Evolutionary conservation across 805 yeast genomes (phyloP), one percentile per base, ranked within the genome.

Genomic region (Lachancea cidri): DNA sequence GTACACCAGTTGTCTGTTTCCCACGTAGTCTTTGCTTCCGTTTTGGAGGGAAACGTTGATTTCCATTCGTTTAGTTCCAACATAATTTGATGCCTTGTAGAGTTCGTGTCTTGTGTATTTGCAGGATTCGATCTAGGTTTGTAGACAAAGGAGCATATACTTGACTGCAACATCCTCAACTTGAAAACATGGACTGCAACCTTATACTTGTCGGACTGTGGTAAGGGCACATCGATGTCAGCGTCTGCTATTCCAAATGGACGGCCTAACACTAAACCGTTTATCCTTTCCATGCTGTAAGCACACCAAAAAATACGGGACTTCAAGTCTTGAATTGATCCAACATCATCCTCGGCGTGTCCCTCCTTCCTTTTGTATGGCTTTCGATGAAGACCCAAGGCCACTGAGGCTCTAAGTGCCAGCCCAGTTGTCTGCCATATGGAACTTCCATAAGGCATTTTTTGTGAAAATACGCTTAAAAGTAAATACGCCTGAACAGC

Each of bases 181-280:
- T 53, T 58, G 20, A 62, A 50, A 17, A 63, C 65, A 39, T 61
- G 65, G 19, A 47, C 49, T 4, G 65, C 57, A n/a, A 63, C 56
- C 1, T 35, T 36, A 11, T 35, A 41, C 20, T 55, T 62, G 4
- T 44, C 46, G 4, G 49, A 48, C 25, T 52, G 55, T 2, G 60
- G 56, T 2, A 53, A 29, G 1, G 67, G 63, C 2, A 50, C 57
- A 41, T 58, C 66, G 33, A 66, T 62, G 40, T 64, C 68, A 17
- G 49, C 49, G 40, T 64, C 69, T 5, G 66, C 47, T 13, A 66
- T 62, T 13, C 66, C 56, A 44, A 64, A 65, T 7, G 70, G 70
- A 36, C 67, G 48, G 3, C 69, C 67, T 20, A 65, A 42, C 4
- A 62, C 55, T 13, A 65, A 42, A 1, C 66, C 67, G 35, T 57